Percentiles rank a stretch among this genome's conserved stretches.
Evolutionary conservation across 2,329 filamentous ascomycete genomes (phyloP).

Genomic region (Penicillium psychrosexuale): DNA sequence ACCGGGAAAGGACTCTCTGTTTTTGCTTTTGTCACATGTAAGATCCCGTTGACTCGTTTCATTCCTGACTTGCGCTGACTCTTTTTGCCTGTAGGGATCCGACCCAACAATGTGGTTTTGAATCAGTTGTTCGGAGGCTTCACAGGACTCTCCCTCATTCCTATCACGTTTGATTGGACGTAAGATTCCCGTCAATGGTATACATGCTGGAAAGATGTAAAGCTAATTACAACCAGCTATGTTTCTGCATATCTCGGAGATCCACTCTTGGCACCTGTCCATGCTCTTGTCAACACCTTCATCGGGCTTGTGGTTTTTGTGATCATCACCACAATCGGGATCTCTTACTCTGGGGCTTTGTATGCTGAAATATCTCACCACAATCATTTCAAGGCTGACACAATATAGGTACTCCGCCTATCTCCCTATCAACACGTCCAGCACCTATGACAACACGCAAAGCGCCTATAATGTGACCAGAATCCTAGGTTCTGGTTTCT

Average conservation of each 20-base stretch:
- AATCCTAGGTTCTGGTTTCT: conserved; percentile 30
- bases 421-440: conserved; percentile 34
- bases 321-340: conserved; percentile 32
- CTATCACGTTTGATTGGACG: conserved; percentile 54
- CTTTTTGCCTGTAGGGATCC: conserved; percentile 38
- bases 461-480: conserved; percentile 32
- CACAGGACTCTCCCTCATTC: conserved; percentile 65
- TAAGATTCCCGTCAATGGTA: conserved; percentile 13
- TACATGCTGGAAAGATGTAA: background rate
- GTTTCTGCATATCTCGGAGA: conserved; percentile 27
- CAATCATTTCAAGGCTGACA: background rate
- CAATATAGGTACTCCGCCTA: conserved; percentile 24
- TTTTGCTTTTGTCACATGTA: conserved; percentile 66
- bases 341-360: conserved; percentile 31
- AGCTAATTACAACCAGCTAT: conserved; percentile 12
- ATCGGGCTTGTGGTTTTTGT: conserved; percentile 34
- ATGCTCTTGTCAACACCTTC: conserved; percentile 32
- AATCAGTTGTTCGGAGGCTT: conserved; percentile 61
- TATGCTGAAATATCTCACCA: conserved; percentile 12
- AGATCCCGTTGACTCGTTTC: background rate
- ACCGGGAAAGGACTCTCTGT: conserved; percentile 62
- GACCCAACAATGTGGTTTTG: conserved; percentile 55
- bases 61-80: background rate
- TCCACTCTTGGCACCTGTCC: conserved; percentile 32
- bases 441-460: conserved; percentile 37